A percentile compares a stretch with the other conserved stretches of the same genome.
Conservation (phyloP, 2,329 filamentous ascomycete species). For the Graphiopsis chlorocephala region DNA sequence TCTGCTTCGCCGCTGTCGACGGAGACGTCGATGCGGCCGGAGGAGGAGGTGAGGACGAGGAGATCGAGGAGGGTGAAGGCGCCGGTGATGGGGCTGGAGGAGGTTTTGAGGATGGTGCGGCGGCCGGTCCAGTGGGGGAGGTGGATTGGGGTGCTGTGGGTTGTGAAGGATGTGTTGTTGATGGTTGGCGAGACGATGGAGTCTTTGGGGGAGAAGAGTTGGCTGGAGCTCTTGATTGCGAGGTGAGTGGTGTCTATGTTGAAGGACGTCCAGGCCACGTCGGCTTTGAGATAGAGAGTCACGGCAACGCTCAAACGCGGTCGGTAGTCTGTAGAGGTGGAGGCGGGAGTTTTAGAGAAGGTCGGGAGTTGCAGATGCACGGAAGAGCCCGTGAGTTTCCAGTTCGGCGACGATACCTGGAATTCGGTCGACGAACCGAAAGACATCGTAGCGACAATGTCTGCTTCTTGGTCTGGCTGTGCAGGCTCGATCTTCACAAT, state of each 20-base stretch:
- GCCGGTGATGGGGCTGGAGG: slow-evolving; percentile 42
- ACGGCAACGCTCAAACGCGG: slow-evolving; percentile 40
- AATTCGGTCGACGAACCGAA: slow-evolving; percentile 35
- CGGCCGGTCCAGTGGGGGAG: slow-evolving; percentile 36
- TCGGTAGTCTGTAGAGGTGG: slow-evolving; percentile 13
- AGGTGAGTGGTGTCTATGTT: slow-evolving; percentile 37
- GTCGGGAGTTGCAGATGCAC: background rate
- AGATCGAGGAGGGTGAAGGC: slow-evolving; percentile 41
- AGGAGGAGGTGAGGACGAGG: slow-evolving; percentile 39
- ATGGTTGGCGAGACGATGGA: slow-evolving; percentile 26
- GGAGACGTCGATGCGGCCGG: slow-evolving; percentile 41
- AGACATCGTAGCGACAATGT: slow-evolving; percentile 36
- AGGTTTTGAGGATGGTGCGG: slow-evolving; percentile 39
- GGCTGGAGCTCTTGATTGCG: slow-evolving; percentile 37
- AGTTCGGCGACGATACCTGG: background rate
- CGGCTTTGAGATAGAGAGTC: slow-evolving; percentile 37
- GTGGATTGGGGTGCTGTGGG: slow-evolving; percentile 34
- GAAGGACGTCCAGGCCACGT: slow-evolving; percentile 34
- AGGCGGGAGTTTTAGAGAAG: background rate
- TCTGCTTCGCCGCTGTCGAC: slow-evolving; percentile 39
- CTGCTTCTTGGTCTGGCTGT: slow-evolving; percentile 33
- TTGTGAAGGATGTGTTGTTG: slow-evolving; percentile 33
- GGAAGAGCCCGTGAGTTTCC: background rate
- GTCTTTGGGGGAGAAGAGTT: slow-evolving; percentile 22
- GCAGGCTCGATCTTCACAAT: slow-evolving; percentile 39